These are phyloP conservation scores for Talaromyces borbonicus DNA, from an alignment of 495 filamentous ascomycete species.

Conservation along the genomic window DNA sequence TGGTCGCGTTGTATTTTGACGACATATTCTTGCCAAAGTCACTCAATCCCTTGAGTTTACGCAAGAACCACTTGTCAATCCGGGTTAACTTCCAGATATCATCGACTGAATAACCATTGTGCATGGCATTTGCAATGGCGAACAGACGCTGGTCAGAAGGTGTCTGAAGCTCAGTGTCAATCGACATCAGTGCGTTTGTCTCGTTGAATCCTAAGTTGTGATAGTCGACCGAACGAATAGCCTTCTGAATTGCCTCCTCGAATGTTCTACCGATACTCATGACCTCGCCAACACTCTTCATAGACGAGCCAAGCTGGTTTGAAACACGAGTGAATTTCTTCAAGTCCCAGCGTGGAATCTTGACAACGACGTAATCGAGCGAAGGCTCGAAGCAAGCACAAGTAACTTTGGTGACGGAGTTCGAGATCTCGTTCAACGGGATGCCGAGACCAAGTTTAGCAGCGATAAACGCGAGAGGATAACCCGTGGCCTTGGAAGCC, in stretches of 20 bases:
- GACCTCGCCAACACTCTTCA: constrained; percentile 99
- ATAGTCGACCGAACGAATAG: constrained; percentile 88
- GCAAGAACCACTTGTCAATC: constrained; percentile 82
- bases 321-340: constrained; percentile 98
- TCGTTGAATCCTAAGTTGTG: constrained; percentile 93
- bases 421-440: constrained; percentile 91
- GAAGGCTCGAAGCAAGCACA: constrained; percentile 99
- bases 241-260: constrained; percentile 97
- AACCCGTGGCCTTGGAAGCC: constrained; percentile 95
- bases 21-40: constrained; percentile 76
- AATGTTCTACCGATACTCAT: constrained; percentile 97
- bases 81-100: constrained; percentile 97
- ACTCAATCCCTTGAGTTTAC: constrained; percentile 78
- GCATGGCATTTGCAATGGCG: constrained; percentile 96
- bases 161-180: constrained; percentile 90
- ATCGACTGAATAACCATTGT: constrained; percentile 81
- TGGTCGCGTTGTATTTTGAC: constrained; percentile 51
- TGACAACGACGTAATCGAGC: constrained; percentile 95
- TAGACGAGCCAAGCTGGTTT: constrained; percentile 87
- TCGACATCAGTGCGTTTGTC: constrained; percentile 86
- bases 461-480: constrained; percentile 91
- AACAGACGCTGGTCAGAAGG: constrained; percentile 97
- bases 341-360: constrained; percentile 97
- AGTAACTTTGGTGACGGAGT: constrained; percentile 91
- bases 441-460: constrained; percentile 93